Conservation (phyloP, 2,329 filamentous ascomycete species). For the Xylariaceae sp. region DNA sequence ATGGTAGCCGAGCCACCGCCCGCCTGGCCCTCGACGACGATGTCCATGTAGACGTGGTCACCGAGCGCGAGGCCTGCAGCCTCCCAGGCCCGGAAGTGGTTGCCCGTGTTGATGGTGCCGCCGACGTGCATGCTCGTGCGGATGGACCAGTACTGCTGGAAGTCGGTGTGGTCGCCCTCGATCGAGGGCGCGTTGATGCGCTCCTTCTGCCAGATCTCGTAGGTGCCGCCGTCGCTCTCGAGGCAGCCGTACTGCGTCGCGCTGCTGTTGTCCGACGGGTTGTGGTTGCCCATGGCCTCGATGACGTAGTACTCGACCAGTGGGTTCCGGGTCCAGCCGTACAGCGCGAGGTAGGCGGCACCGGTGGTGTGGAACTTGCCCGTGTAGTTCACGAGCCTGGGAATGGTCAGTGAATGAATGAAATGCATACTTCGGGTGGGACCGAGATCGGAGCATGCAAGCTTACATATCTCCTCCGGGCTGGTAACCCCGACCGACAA, state of each 20-base stretch:
- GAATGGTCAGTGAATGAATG: no score
- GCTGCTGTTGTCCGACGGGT: background rate
- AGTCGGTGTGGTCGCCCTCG: background rate
- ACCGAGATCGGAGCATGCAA: background rate
- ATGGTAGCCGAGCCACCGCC: background rate
- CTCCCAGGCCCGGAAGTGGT: constrained; percentile 1
- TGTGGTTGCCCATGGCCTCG: constrained; percentile 1
- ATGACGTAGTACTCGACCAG: constrained; percentile 1
- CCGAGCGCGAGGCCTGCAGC: background rate
- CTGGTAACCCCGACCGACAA: background rate
- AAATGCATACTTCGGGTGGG: background rate
- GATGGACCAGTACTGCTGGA: constrained; percentile 1
- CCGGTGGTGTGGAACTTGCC: background rate
- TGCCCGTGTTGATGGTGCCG: constrained; percentile 1
- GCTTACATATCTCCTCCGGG: constrained; percentile 1
- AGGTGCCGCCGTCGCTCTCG: background rate
- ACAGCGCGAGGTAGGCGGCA: background rate
- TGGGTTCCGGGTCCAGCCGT: background rate
- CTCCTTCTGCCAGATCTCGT: constrained; percentile 2
- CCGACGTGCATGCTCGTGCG: background rate
- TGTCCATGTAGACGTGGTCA: background rate
- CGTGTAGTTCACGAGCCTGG: constrained; percentile 1
- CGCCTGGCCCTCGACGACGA: background rate
- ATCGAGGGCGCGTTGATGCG: constrained; percentile 1
- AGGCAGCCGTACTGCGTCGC: background rate